Evolutionary conservation across 2,329 filamentous ascomycete genomes (phyloP).

Genomic region (Aspergillus clavatus): DNA sequence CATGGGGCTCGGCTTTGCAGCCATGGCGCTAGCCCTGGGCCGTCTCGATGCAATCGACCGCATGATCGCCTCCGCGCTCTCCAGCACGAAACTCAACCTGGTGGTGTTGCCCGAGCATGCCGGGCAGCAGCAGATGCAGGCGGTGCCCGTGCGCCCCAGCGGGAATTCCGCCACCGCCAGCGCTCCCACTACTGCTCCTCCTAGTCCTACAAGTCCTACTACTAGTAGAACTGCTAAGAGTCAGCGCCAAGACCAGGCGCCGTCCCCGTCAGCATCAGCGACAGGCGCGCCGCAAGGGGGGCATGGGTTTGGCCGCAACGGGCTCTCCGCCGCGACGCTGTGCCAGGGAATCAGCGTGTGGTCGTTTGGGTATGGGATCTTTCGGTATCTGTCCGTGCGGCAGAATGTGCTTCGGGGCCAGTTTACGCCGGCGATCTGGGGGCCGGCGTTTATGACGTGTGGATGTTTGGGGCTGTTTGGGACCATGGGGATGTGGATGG

Average conservation of each 20-base stretch:
- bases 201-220: no score
- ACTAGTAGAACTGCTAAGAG: no score
- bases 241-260: background rate
- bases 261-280: background rate
- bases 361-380: conserved; percentile 27
- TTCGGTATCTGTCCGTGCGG: conserved; percentile 24
- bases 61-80: conserved; percentile 8
- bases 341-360: conserved; percentile 25
- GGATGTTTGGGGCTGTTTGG: conserved; percentile 14
- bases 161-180: no score
- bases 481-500: conserved; percentile 3
- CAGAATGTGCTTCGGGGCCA: conserved; percentile 21
- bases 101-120: background rate
- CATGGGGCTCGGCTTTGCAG: conserved; percentile 29
- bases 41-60: conserved; percentile 26
- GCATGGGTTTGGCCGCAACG: background rate
- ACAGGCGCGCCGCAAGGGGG: background rate
- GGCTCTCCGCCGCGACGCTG: conserved; percentile 12
- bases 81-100: conserved; percentile 9
- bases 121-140: no score
- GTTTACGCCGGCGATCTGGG: conserved; percentile 33
- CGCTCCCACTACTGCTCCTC: no score
- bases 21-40: conserved; percentile 27
- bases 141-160: no score
- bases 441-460: conserved; percentile 25